phyloP scores from a whole-genome alignment of 257 asterid species.

The Rubia yunnanensis region DNA sequence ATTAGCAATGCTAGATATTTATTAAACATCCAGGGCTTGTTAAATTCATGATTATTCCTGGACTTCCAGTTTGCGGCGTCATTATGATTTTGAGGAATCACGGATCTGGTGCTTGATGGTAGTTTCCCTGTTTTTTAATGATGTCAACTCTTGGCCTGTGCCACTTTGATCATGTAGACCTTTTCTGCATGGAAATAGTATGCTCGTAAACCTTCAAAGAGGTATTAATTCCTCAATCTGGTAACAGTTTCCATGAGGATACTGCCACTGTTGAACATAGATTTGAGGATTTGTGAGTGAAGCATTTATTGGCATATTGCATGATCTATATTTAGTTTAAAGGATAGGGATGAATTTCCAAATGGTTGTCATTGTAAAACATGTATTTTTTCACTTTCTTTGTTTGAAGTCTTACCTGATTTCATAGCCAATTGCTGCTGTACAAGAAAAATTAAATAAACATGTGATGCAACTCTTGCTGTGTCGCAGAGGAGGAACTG shows the following conservation, averaged over 20 bases:
- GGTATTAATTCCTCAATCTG: neutral
- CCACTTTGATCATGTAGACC: neutral
- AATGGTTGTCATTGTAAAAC: neutral
- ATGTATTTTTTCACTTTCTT: neutral
- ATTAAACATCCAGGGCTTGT: neutral
- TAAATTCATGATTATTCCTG: neutral
- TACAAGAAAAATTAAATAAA: neutral
- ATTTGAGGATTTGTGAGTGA: neutral
- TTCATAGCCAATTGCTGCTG: neutral
- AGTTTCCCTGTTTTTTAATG: neutral
- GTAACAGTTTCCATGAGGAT: neutral
- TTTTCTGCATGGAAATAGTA: neutral
- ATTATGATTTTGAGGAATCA: too few relatives aligned
- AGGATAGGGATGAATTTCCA: neutral
- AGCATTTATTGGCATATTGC: neutral
- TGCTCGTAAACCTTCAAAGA: neutral
- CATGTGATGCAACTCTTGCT: neutral
- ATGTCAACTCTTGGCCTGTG: neutral
- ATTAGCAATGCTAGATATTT: neutral
- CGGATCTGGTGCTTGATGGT: neutral
- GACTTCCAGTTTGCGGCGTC: neutral
- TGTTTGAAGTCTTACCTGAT: neutral
- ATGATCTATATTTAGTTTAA: neutral
- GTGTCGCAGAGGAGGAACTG: constrained; percentile 67
- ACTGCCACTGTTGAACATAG: too few relatives aligned